phyloP scores from a whole-genome alignment of 1,284 basidiomycete genomes.

The Omphalotus olearius region DNA sequence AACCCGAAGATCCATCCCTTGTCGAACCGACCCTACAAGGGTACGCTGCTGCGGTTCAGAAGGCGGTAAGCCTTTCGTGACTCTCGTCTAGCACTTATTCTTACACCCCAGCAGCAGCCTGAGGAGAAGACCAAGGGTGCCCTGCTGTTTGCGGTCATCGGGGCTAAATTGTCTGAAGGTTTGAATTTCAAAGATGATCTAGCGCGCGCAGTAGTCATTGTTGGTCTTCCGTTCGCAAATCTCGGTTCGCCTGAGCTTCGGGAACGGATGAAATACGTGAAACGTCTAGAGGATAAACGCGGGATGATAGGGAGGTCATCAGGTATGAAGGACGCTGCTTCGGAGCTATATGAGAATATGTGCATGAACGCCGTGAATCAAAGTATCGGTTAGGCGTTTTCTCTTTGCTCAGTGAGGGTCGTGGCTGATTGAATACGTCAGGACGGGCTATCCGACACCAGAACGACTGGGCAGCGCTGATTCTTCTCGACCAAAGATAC shows the following conservation, averaged over 20 bases:
- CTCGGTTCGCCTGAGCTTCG: conserved; percentile 85
- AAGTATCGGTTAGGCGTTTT: conserved; percentile 75
- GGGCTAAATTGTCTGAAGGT: conserved; percentile 95
- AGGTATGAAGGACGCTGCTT: conserved; percentile 68
- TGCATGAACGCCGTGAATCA: conserved; percentile 98
- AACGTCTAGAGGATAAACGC: conserved; percentile 43
- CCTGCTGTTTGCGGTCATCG: conserved; percentile 88
- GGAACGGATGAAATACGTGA: conserved; percentile 89
- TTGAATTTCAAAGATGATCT: conserved; percentile 93
- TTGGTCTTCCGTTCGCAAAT: conserved; percentile 94
- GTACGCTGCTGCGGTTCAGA: conserved; percentile 63
- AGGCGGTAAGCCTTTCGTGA: neutral
- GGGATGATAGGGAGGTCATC: conserved; percentile 25
- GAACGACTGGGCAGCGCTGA: conserved; percentile 80
- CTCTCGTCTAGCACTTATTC: conserved; percentile 18
- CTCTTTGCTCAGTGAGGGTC: neutral
- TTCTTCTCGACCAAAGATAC: conserved; percentile 86
- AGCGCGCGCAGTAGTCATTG: conserved; percentile 84
- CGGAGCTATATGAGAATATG: conserved; percentile 87
- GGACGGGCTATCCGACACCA: conserved; percentile 88
- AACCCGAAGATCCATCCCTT: conserved; percentile 74
- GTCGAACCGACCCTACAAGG: conserved; percentile 79
- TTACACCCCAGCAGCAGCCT: no score
- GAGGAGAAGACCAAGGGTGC: conserved; percentile 46
- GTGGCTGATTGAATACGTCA: conserved; percentile 23